phyloP scores from a whole-genome alignment of 139 green algal genomes.

The Picochlorum sp. region DNA sequence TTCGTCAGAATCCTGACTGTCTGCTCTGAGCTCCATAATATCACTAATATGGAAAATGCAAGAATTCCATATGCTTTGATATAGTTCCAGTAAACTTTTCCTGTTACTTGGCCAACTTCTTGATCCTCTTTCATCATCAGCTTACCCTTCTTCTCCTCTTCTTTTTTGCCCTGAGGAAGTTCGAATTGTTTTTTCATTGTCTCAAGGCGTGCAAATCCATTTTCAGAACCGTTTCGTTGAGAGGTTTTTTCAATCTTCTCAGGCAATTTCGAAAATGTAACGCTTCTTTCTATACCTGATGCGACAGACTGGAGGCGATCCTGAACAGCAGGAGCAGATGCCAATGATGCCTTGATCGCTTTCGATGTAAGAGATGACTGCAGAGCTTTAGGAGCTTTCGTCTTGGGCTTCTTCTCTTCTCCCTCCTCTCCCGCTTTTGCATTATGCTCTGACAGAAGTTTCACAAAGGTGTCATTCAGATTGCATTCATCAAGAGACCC shows the following conservation, averaged over 20 bases:
- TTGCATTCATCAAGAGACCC: slow-evolving; percentile 62
- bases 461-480: slow-evolving; percentile 16
- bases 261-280: neutral
- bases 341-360: neutral
- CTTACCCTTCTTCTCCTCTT: neutral
- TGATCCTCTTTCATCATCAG: slow-evolving; percentile 25
- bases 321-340: neutral
- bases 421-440: slow-evolving; percentile 18
- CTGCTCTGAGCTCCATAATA: slow-evolving; percentile 34
- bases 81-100: slow-evolving; percentile 23
- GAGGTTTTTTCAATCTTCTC: neutral
- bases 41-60: slow-evolving; percentile 11
- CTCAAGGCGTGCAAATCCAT: slow-evolving; percentile 4
- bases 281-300: slow-evolving; percentile 8
- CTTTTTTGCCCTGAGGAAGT: neutral
- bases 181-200: slow-evolving; percentile 21
- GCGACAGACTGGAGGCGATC: neutral
- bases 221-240: too few species aligned
- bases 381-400: neutral
- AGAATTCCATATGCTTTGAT: slow-evolving; percentile 25
- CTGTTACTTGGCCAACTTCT: slow-evolving; percentile 14
- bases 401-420: slow-evolving; percentile 5
- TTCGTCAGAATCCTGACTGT: slow-evolving; percentile 32
- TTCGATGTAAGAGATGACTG: neutral
- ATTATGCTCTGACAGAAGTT: slow-evolving; percentile 28